Evolutionary conservation across 495 filamentous ascomycete species (phyloP).

Genomic region (Aspergillus egyptiacus): DNA sequence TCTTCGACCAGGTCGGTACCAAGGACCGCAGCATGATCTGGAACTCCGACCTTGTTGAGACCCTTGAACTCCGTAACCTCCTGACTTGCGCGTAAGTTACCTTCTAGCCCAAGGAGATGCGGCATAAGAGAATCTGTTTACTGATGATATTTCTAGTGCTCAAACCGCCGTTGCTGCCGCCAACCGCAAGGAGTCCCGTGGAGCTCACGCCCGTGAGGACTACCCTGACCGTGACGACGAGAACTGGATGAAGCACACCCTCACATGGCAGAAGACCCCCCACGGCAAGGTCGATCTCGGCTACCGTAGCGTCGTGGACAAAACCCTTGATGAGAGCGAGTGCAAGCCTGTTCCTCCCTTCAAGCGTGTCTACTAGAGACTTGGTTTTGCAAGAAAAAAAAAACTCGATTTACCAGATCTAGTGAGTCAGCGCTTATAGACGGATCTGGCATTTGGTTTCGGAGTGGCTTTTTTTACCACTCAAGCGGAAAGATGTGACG

Average conservation of each 20-base stretch:
- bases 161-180: conserved; percentile 85
- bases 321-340: conserved; percentile 82
- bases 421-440: conserved; percentile 5
- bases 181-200: conserved; percentile 88
- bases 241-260: conserved; percentile 98
- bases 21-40: conserved; percentile 99
- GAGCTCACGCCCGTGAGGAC: conserved; percentile 92
- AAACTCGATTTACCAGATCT: conserved; percentile 3
- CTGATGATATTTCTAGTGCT: conserved; percentile 35
- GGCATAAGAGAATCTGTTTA: not conserved
- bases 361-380: conserved; percentile 70
- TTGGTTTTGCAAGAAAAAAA: too few species aligned
- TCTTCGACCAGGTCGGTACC: conserved; percentile 75
- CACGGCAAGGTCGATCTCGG: conserved; percentile 71
- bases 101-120: not conserved
- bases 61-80: conserved; percentile 85
- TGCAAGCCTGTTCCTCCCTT: conserved; percentile 84
- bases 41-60: conserved; percentile 97
- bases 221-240: conserved; percentile 87
- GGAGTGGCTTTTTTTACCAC: conserved; percentile 8
- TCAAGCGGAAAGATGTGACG: conserved; percentile 25
- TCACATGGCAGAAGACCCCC: conserved; percentile 85
- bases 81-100: conserved; percentile 83
- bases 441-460: conserved; percentile 1
- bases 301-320: conserved; percentile 70